Base-by-base conservation (phyloP, 2,329 filamentous ascomycete genomes). In the Xylaria sp. region DNA sequence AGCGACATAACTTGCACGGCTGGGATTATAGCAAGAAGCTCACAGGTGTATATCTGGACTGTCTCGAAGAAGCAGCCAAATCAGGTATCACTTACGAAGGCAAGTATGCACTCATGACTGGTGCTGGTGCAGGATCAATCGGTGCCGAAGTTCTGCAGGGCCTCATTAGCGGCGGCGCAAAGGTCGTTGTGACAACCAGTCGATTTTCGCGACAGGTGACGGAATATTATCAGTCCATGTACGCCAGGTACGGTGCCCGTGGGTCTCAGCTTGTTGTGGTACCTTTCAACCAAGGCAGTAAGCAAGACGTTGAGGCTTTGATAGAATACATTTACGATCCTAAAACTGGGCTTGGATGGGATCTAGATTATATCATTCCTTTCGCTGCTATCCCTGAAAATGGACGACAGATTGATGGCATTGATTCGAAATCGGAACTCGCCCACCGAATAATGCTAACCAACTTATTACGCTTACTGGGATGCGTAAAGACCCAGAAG, bases 11-110 rank as follows among this genome's bases (percentile, higher is more conserved):
- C 61, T 89, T 94, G 69, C 92, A 97, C 76, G 95, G 95, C 68
- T 99, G 96, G 96, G 94, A 98, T 77, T 99, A 98, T 85, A 98
- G 93, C 89, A 99, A 98, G 87, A 97, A 96, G 84, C 88, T 99
- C 65, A 98, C 96, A 27, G 92, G 93, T 64, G 81, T 94, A 73
- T 99, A 99, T 79, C 88, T 99, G 38, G 93, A 97, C 78, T 94
- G 93, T 69, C 83, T 99, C 36, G 94, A 97, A 82, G 88, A 94
- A 70, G 94, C 94, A 71, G 96, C 96, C 71, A 92, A 90, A 75
- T 86, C 89, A 63, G 96, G 96, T 79, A 90, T 99, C 66, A 96
- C 90, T 53, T 99, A 97, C 85, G 88, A 94, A 78, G 93, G 92
- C 82, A 98, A 97, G 86, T 93, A 98, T 77, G 95, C 92, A 54